These are phyloP conservation scores for Vigna trinervia DNA, from an alignment of 306 rosid species.

Conservation along the genomic window DNA sequence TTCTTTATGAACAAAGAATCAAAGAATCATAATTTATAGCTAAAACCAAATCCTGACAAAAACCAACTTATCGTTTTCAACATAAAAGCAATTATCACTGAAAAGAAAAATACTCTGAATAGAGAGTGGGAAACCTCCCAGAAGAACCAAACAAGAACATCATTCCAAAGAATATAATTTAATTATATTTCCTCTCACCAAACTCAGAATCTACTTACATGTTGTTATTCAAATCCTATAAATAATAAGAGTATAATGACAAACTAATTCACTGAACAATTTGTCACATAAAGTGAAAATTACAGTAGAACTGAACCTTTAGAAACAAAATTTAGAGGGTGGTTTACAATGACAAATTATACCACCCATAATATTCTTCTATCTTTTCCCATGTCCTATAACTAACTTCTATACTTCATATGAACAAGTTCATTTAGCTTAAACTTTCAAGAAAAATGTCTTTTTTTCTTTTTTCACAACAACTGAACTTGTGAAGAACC, in stretches of 20 bases:
- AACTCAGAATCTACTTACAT: background rate
- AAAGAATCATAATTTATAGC: background rate
- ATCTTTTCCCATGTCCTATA: slow-evolving; percentile 34
- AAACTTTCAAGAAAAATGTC: slow-evolving; percentile 29
- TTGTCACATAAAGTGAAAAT: slow-evolving; percentile 30
- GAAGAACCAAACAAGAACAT: background rate
- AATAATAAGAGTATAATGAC: background rate
- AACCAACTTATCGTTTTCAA: background rate
- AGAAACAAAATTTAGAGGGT: slow-evolving; percentile 9
- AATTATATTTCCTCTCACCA: background rate
- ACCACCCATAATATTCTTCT: slow-evolving; percentile 37
- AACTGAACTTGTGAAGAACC: slow-evolving; percentile 9
- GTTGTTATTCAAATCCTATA: background rate
- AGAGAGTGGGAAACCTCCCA: background rate
- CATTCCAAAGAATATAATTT: background rate
- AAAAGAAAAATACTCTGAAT: background rate
- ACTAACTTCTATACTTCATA: slow-evolving; percentile 36
- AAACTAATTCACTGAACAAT: slow-evolving; percentile 7
- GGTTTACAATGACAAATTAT: slow-evolving; percentile 41
- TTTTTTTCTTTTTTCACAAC: slow-evolving; percentile 17
- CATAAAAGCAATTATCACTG: background rate
- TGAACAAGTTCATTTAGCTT: slow-evolving; percentile 48
- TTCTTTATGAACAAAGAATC: slow-evolving; percentile 11
- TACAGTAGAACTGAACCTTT: slow-evolving; percentile 48
- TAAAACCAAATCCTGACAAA: background rate